phyloP scores from a whole-genome alignment of 495 filamentous ascomycete genomes.

The Annulohypoxylon bovei region DNA sequence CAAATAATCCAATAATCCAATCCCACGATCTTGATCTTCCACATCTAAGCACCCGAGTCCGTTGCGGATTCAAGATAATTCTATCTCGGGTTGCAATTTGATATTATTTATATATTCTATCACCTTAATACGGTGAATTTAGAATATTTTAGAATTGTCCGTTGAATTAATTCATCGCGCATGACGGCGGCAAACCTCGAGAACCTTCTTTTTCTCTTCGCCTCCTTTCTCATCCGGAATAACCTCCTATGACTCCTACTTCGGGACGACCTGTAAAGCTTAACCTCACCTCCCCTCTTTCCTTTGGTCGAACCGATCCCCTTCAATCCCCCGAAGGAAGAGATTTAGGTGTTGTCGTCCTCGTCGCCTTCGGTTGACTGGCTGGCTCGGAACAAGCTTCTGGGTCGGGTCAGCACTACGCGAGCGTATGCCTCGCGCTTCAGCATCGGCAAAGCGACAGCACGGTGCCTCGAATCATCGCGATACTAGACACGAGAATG shows the following conservation, averaged over 20 bases:
- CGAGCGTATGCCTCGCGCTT: conserved; percentile 75
- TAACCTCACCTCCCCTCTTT: conserved; percentile 13
- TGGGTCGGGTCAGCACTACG: conserved; percentile 56
- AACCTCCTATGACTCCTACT: conserved; percentile 39
- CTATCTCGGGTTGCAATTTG: conserved; percentile 7
- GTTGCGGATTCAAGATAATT: conserved; percentile 11
- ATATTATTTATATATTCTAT: conserved; percentile 14
- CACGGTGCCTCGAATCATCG: conserved; percentile 71
- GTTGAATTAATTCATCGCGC: conserved; percentile 15
- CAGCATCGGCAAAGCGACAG: conserved; percentile 72
- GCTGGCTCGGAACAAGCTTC: conserved; percentile 63
- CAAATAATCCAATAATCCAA: conserved; percentile 23
- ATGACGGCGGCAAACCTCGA: conserved; percentile 22
- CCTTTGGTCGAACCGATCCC: conserved; percentile 8
- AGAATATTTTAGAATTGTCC: conserved; percentile 8
- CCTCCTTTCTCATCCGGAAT: conserved; percentile 21
- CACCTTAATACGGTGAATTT: not conserved
- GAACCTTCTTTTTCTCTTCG: conserved; percentile 8
- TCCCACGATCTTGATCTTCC: conserved; percentile 30
- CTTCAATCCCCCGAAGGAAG: conserved; percentile 1
- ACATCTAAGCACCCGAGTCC: conserved; percentile 14
- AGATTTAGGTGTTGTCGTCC: conserved; percentile 26
- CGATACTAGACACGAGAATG: conserved; percentile 89
- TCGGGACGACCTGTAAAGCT: conserved; percentile 5
- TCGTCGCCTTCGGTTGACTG: conserved; percentile 47